These are phyloP conservation scores for Populus ilicifolia DNA, from an alignment of 345 rosid species.

Conservation along the genomic window DNA sequence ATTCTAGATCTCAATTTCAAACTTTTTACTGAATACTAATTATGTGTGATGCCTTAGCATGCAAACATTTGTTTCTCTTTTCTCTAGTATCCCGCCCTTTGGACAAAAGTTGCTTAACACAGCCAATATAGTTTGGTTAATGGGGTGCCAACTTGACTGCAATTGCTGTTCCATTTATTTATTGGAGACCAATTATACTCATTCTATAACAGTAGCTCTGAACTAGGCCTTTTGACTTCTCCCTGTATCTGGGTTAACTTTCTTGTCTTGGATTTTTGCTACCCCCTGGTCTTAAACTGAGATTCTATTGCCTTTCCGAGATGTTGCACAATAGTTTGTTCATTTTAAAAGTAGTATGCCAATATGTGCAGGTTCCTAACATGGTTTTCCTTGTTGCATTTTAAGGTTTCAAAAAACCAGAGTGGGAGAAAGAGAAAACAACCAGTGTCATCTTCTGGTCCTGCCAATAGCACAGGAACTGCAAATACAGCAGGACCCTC, in stretches of 20 bases:
- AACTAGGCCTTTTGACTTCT: not conserved
- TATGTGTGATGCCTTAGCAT: not conserved
- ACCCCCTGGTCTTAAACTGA: not conserved
- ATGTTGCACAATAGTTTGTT: not conserved
- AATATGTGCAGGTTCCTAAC: slow-evolving; percentile 30
- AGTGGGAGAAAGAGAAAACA: slow-evolving; percentile 95
- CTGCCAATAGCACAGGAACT: slow-evolving; percentile 98
- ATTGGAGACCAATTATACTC: not conserved
- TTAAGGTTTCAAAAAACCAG: slow-evolving; percentile 87
- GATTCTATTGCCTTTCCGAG: not conserved
- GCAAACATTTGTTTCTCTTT: not conserved
- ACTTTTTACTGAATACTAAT: not conserved
- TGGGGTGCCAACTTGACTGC: not conserved
- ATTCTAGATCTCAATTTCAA: not conserved
- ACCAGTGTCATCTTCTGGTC: slow-evolving; percentile 95
- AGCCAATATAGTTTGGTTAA: not conserved
- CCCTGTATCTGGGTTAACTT: not conserved
- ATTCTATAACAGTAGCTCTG: not conserved
- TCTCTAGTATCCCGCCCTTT: not conserved
- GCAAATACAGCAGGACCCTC: slow-evolving; percentile 98
- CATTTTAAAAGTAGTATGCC: not conserved
- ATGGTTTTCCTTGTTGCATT: slow-evolving; percentile 22
- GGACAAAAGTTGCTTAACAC: not conserved
- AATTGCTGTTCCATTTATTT: not conserved
- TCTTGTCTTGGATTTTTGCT: not conserved